Evolutionary conservation across 2,329 filamentous ascomycete species (phyloP).

Genomic region (Colletotrichum kahawae): DNA sequence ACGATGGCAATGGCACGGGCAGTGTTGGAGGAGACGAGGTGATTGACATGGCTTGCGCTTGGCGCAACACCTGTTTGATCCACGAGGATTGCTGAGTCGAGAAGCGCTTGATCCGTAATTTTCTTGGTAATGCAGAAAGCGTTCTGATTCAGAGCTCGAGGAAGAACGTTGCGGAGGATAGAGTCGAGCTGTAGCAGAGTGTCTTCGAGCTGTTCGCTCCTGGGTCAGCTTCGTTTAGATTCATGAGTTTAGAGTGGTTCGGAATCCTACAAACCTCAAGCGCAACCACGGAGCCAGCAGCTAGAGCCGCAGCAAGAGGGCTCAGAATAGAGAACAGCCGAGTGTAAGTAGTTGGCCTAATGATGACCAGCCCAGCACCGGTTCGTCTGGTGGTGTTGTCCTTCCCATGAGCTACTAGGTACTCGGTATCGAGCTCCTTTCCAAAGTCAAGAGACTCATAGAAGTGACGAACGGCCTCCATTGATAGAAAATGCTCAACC

Average conservation of each 20-base stretch:
- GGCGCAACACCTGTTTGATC: neutral
- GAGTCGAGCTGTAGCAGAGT: conserved; percentile 6
- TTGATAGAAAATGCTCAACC: conserved; percentile 43
- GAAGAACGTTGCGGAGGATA: conserved; percentile 2
- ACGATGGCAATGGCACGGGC: conserved; percentile 58
- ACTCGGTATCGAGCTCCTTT: conserved; percentile 25
- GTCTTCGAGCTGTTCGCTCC: conserved; percentile 2
- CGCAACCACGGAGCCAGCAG: conserved; percentile 32
- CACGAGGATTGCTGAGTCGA: conserved; percentile 3
- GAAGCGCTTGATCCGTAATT: neutral
- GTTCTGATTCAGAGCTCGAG: conserved; percentile 7
- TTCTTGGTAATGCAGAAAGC: conserved; percentile 14
- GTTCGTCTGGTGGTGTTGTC: conserved; percentile 9
- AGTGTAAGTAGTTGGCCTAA: conserved; percentile 28
- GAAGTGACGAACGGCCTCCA: conserved; percentile 41
- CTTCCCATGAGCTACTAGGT: conserved; percentile 22
- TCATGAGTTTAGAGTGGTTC: neutral
- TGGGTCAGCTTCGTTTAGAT: neutral
- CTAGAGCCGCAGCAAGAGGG: conserved; percentile 29
- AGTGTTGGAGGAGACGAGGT: conserved; percentile 22
- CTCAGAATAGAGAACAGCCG: conserved; percentile 30
- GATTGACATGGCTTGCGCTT: neutral
- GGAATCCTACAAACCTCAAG: conserved; percentile 25
- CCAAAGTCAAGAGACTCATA: conserved; percentile 41
- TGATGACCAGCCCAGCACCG: conserved; percentile 26